Evolutionary conservation across 805 yeast species (phyloP).

Genomic region (Wickerhamomyces mucosus): DNA sequence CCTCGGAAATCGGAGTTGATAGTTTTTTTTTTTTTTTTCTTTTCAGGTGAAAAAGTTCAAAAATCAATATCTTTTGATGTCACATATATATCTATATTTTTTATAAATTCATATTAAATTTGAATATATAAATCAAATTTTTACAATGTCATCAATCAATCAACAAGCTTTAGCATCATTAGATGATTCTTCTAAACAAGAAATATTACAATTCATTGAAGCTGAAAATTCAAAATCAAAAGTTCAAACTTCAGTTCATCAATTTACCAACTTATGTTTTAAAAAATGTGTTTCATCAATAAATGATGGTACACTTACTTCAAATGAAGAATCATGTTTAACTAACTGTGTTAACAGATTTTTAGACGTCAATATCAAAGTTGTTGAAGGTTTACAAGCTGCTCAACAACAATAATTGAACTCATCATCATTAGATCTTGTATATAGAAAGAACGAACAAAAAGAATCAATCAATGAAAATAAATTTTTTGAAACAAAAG

Average conservation of each 20-base stretch:
- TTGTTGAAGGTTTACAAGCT: conserved; percentile 44
- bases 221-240: conserved; percentile 79
- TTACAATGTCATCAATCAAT: conserved; percentile 25
- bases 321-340: conserved; percentile 63
- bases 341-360: conserved; percentile 77
- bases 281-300: conserved; percentile 61
- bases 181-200: conserved; percentile 66
- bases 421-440: too few relatives aligned
- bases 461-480: too few relatives aligned
- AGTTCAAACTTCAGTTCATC: conserved; percentile 79
- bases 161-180: conserved; percentile 34
- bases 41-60: too few relatives aligned
- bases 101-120: too few relatives aligned
- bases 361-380: conserved; percentile 78
- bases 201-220: conserved; percentile 67
- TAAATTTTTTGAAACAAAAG: background rate
- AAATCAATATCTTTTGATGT: too few relatives aligned
- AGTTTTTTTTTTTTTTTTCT: too few relatives aligned
- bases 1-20: too few relatives aligned
- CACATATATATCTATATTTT: too few relatives aligned
- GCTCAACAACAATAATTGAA: conserved; percentile 4
- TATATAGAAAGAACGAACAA: too few relatives aligned
- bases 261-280: conserved; percentile 85
- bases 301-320: conserved; percentile 38
- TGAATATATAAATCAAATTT: too few relatives aligned